A percentile compares a stretch with the other conserved stretches of the same genome.
phyloP scores from a whole-genome alignment of 345 rosid species.

The Linum tenue region DNA sequence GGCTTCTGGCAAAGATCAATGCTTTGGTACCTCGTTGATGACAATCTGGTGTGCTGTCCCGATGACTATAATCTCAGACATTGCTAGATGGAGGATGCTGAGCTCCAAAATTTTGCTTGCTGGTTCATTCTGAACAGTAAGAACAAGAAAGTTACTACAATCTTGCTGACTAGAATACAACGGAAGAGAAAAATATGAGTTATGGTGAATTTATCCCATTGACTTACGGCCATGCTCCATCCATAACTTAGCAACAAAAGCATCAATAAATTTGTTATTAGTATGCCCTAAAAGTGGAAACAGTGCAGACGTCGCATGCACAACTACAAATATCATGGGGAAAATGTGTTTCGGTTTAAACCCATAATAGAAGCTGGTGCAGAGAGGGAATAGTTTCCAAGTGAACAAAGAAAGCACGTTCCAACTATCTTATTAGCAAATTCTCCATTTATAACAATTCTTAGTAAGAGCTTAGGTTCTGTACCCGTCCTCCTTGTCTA shows the following conservation, averaged over 20 bases:
- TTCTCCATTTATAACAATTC: no score
- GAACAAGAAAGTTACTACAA: not conserved
- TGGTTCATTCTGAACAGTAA: slow-evolving; percentile 53
- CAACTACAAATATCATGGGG: not conserved
- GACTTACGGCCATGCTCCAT: not conserved
- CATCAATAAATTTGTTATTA: not conserved
- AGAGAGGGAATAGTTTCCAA: slow-evolving; percentile 1
- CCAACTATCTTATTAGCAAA: not conserved
- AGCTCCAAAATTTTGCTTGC: slow-evolving; percentile 84
- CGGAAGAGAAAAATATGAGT: not conserved
- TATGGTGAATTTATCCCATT: no score
- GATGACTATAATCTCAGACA: slow-evolving; percentile 80
- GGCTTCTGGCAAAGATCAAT: not conserved
- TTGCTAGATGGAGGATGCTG: slow-evolving; percentile 82
- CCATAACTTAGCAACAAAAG: not conserved
- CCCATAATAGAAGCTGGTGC: not conserved
- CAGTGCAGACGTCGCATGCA: not conserved
- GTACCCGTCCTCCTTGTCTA: no score
- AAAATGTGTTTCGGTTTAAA: slow-evolving; percentile 1
- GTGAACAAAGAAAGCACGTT: not conserved
- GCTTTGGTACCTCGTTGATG: slow-evolving; percentile 65
- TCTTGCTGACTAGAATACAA: not conserved
- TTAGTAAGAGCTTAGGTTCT: no score
- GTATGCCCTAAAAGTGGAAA: no score
- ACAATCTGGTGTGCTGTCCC: slow-evolving; percentile 88